Evolutionary conservation across 805 yeast species (phyloP).

Genomic region (Ogataea henricii): DNA sequence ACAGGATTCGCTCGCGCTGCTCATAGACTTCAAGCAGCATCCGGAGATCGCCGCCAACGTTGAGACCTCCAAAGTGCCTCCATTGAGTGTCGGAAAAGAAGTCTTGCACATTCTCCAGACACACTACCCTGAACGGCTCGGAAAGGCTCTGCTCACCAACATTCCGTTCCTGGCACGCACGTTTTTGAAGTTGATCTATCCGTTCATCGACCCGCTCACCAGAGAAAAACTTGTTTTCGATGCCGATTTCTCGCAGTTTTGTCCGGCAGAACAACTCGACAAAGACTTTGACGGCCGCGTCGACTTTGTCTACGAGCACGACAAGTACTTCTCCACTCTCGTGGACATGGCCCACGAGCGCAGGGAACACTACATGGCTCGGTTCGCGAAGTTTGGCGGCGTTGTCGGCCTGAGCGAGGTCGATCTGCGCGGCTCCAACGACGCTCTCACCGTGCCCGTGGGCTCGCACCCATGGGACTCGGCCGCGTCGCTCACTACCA

Average conservation of each 20-base stretch:
- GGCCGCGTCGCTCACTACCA: background rate
- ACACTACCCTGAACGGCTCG: constrained; percentile 96
- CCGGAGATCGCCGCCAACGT: constrained; percentile 54
- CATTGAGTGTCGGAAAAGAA: constrained; percentile 84
- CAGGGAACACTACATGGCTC: constrained; percentile 61
- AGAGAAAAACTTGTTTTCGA: constrained; percentile 91
- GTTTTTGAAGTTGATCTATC: constrained; percentile 85
- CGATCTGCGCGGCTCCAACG: constrained; percentile 59
- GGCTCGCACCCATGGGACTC: constrained; percentile 31
- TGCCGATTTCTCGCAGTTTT: constrained; percentile 82
- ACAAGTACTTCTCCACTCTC: constrained; percentile 75
- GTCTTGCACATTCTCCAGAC: constrained; percentile 92
- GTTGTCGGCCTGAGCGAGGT: constrained; percentile 78
- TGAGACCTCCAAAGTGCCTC: constrained; percentile 75
- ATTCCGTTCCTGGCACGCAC: constrained; percentile 95
- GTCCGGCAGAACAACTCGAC: constrained; percentile 81
- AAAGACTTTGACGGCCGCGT: constrained; percentile 81
- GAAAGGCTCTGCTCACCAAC: constrained; percentile 87
- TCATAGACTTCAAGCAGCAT: constrained; percentile 89
- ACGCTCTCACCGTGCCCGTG: constrained; percentile 31
- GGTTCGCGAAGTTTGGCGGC: constrained; percentile 73
- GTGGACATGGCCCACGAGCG: constrained; percentile 59
- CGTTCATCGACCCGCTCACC: constrained; percentile 95
- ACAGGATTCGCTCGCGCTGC: constrained; percentile 87
- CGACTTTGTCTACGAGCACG: constrained; percentile 82